A percentile compares a stretch with the other conserved stretches of the same genome.
These are phyloP conservation scores for Spathaspora girioi DNA, from an alignment of 805 yeast species.

Conservation along the genomic window DNA sequence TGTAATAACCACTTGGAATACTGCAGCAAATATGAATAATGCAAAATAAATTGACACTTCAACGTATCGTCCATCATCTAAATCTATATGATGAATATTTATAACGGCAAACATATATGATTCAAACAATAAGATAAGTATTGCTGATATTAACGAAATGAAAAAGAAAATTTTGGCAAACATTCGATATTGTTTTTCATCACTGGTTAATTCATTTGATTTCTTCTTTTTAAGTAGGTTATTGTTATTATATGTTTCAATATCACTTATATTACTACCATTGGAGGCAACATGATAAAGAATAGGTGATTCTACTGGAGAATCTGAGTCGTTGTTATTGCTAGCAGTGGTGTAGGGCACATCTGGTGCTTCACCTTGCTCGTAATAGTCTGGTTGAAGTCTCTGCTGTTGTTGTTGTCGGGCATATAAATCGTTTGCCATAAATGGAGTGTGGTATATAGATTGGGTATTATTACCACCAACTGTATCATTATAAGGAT, in stretches of 20 bases:
- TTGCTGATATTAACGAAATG: conserved; percentile 31
- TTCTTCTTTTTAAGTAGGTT: neutral
- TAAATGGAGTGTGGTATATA: neutral
- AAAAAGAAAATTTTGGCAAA: conserved; percentile 16
- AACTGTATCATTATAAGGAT: neutral
- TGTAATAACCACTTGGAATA: conserved; percentile 39
- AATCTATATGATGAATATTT: conserved; percentile 23
- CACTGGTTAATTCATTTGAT: neutral
- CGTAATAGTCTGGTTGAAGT: neutral
- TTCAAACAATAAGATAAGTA: conserved; percentile 33
- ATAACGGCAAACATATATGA: conserved; percentile 37
- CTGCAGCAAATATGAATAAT: conserved; percentile 44
- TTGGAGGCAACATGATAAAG: conserved; percentile 1
- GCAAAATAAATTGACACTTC: conserved; percentile 42
- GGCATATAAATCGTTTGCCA: neutral
- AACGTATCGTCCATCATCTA: conserved; percentile 15
- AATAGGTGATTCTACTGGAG: conserved; percentile 1
- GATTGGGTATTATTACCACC: neutral
- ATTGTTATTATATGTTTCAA: neutral
- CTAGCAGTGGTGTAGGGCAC: neutral
- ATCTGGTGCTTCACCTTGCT: neutral
- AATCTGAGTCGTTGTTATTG: neutral
- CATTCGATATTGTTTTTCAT: conserved; percentile 1
- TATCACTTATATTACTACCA: neutral
- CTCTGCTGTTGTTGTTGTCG: neutral